Conservation (phyloP, 2,329 filamentous ascomycete genomes). For the Alternaria longipes region DNA sequence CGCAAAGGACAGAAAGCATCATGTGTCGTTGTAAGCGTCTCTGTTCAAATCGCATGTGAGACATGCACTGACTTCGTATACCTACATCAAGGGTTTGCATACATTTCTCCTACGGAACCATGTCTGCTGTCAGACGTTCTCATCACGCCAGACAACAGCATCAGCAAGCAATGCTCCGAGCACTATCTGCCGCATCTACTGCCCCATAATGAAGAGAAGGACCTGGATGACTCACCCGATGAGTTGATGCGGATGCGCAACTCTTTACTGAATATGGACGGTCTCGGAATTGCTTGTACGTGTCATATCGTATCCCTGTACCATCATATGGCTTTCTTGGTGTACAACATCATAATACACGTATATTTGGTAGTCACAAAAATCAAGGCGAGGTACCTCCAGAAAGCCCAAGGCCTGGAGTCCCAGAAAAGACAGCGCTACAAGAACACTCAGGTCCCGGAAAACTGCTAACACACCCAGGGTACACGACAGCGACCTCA, state of each 20-base stretch:
- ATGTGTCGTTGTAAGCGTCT: constrained; percentile 57
- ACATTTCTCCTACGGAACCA: constrained; percentile 62
- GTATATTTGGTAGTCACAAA: background rate
- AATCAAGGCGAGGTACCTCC: background rate
- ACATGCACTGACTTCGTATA: too few relatives aligned
- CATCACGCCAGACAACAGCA: constrained; percentile 54
- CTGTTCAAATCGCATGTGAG: too few relatives aligned
- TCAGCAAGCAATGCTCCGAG: constrained; percentile 53
- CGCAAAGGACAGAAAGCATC: background rate
- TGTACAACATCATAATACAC: too few relatives aligned
- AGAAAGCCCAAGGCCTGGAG: background rate
- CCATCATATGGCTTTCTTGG: background rate
- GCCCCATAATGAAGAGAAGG: constrained; percentile 54
- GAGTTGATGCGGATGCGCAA: constrained; percentile 61
- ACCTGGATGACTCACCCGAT: constrained; percentile 53
- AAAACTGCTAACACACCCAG: constrained; percentile 18
- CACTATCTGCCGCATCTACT: constrained; percentile 65
- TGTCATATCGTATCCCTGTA: background rate
- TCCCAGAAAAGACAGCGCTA: background rate
- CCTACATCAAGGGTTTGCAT: constrained; percentile 56
- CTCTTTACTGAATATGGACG: constrained; percentile 64
- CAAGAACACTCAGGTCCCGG: background rate
- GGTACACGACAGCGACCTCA: constrained; percentile 59
- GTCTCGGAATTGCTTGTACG: constrained; percentile 62
- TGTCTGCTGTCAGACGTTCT: constrained; percentile 66